Evolutionary conservation across 495 filamentous ascomycete species (phyloP).

Genomic region (Daldinia decipiens): DNA sequence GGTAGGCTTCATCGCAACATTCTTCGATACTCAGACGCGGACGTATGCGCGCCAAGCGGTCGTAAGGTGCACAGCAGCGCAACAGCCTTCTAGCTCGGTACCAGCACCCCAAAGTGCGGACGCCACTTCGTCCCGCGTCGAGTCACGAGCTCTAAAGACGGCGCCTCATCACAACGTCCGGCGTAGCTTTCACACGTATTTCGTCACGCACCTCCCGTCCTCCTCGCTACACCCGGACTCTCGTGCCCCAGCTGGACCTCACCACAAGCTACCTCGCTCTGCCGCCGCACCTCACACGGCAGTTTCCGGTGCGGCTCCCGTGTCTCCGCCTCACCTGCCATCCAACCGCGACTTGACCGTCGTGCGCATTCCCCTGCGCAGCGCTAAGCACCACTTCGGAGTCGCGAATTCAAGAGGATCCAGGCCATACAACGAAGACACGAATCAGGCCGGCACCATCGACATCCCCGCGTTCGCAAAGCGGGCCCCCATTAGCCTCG

Average conservation of each 20-base stretch:
- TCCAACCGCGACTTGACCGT: slow-evolving; percentile 83
- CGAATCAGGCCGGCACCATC: slow-evolving; percentile 93
- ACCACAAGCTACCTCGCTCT: slow-evolving; percentile 84
- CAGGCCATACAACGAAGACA: slow-evolving; percentile 89
- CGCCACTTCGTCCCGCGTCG: slow-evolving; percentile 27
- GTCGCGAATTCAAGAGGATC: slow-evolving; percentile 80
- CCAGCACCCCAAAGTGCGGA: slow-evolving; percentile 18
- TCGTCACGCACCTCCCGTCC: slow-evolving; percentile 93
- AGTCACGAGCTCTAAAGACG: slow-evolving; percentile 20
- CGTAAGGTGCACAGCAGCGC: slow-evolving; percentile 33
- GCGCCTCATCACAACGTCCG: slow-evolving; percentile 37
- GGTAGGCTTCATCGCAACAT: slow-evolving; percentile 58
- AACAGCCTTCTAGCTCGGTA: slow-evolving; percentile 16
- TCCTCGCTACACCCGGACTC: slow-evolving; percentile 93
- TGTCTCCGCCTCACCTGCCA: slow-evolving; percentile 65
- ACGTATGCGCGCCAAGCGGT: slow-evolving; percentile 28
- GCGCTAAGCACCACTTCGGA: slow-evolving; percentile 96
- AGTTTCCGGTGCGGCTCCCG: slow-evolving; percentile 61
- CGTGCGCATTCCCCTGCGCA: slow-evolving; percentile 95
- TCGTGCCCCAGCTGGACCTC: slow-evolving; percentile 64
- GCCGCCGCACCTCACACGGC: slow-evolving; percentile 82
- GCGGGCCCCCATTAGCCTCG: slow-evolving; percentile 76
- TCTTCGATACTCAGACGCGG: slow-evolving; percentile 52
- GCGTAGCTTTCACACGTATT: slow-evolving; percentile 91
- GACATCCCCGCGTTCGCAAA: slow-evolving; percentile 92